Base-by-base conservation (phyloP, 805 yeast genomes). In the Peterozyma toletana region DNA sequence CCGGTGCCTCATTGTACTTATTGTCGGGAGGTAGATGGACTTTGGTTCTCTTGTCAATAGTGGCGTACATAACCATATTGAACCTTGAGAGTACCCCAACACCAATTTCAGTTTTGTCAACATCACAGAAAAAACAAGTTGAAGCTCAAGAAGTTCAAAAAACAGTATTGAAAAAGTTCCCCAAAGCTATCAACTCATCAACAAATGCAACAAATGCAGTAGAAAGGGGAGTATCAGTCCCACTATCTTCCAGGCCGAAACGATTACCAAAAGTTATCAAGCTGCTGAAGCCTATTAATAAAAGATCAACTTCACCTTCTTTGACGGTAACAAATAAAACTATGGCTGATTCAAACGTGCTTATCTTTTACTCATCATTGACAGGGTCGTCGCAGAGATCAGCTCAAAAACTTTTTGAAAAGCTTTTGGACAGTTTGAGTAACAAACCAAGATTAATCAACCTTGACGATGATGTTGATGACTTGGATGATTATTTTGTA, bases 371-470 rank as follows among this genome's bases (percentile, higher is more conserved):
- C 62, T 83, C 96, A 9, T 83, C 96, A 0, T 66, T 89, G 46
- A 90, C 96, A 3, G 96, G 96, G 10, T 68, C 95, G 0, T 76
- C 95, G 0, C 80, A 81, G 53, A 68, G 85, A 50, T 74, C 80
- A 29, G 96, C 96, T 1, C 66, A 66, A 14, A 56, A 61, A 13
- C 63, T 88, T 14, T 54, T 61, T 30, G 68, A 68, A 1, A 62
- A 60, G 31, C 57, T 82, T 11, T 42, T 48, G 2, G 48, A 53
- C 5, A 56, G 59, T 0, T 52, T 63, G 39, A 46, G 48, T 16
- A 55, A 62, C 27, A 57, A 63, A 15, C 84, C 91, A 11, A 70
- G 68, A 41, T 58, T 86, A 35, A 51, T 84, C 44, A 82, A 84
- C 56, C 59, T 89, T 42, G 96, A 90, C 60, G 91, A 89, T 47